Percentiles rank a stretch among this genome's conserved stretches.
Evolutionary conservation across 192 early-diverging fungal species (phyloP).

Genomic region (Coemansia sp.): DNA sequence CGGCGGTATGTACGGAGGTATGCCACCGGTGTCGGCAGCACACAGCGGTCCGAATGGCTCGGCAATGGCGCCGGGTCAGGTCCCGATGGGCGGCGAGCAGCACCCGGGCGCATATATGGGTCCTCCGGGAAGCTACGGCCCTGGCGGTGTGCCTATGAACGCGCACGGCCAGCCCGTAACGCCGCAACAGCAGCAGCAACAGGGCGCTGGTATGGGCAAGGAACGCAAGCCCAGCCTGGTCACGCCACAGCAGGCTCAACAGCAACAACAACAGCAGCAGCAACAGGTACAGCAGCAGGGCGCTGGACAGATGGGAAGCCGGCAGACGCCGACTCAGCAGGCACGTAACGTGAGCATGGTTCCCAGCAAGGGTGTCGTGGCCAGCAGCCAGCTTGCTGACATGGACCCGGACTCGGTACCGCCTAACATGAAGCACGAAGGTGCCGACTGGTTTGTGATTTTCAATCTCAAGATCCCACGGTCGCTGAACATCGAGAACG

Average conservation of each 20-base stretch:
- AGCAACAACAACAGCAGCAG: slow-evolving; percentile 26
- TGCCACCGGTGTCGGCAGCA: slow-evolving; percentile 38
- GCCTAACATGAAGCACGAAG: slow-evolving; percentile 73
- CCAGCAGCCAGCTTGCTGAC: slow-evolving; percentile 63
- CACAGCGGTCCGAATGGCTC: slow-evolving; percentile 45
- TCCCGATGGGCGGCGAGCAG: slow-evolving; percentile 30
- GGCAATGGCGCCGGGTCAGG: slow-evolving; percentile 38
- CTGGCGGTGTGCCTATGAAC: slow-evolving; percentile 47
- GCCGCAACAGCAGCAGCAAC: slow-evolving; percentile 52
- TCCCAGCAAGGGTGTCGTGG: slow-evolving; percentile 27
- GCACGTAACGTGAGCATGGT: slow-evolving; percentile 30
- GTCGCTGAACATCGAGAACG: slow-evolving; percentile 63
- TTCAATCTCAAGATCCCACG: slow-evolving; percentile 69
- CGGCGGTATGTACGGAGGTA: slow-evolving; percentile 41
- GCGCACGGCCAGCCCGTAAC: slow-evolving; percentile 54
- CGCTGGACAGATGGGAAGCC: slow-evolving; percentile 32
- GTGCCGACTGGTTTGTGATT: slow-evolving; percentile 86
- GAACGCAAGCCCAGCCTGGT: slow-evolving; percentile 54
- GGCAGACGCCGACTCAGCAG: slow-evolving; percentile 48
- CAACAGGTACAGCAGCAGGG: slow-evolving; percentile 15
- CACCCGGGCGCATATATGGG: slow-evolving; percentile 46
- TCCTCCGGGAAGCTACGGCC: slow-evolving; percentile 46
- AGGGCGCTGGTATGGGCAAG: slow-evolving; percentile 29
- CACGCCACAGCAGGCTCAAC: slow-evolving; percentile 28
- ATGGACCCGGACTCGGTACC: slow-evolving; percentile 79